Base-by-base conservation (phyloP, 176 grass and related monocot genomes). In the Rhipidocladum racemiflorum region DNA sequence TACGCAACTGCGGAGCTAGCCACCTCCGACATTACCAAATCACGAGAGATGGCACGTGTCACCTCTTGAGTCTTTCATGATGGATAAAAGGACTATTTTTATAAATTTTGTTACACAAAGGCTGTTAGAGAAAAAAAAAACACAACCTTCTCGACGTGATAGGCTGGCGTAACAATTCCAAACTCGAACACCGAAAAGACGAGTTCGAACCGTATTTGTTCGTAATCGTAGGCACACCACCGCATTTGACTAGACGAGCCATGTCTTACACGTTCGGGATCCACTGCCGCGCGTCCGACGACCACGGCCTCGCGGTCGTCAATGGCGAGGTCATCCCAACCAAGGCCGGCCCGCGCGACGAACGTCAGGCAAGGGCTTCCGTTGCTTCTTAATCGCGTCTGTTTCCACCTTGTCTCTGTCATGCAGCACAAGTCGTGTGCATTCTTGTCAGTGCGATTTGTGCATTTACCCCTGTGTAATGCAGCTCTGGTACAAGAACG, bases 401-500 rank as follows among this genome's bases (percentile, higher is more conserved):
- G 4, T 14, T 16, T 36, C 30, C 17, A 25, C 24, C 8, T 30
- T 8, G 29, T 14, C 42, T 28, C 38, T 1, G 55, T 3, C 12
- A 18, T 30, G 25, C 28, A 4, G 0, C 14, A 14, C 35, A 1
- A 27, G 4, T 65, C 6, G 28, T 15, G 2, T 27, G 4, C 23
- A 14, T 1, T 21, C 38, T 24, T 3, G 25, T 81, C 25, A 57
- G 46, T 12, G 30, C 45, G 63, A 43, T 46, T 0, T 30, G 25
- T 7, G 25, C 3, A n/a, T 25, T 30, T 27, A 0, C 2, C 1
- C 0, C 2, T 36, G 3, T 6, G 5, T 13, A 17, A 24, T 39
- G n/a, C 6, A 86, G 90, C 48, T 81, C 0, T 92, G 90, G 93
- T 63, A 53, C 64, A 88, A 88, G 75, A 79, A 92, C 29, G 44